A percentile compares a stretch with the other conserved stretches of the same genome.
Evolutionary conservation across 2,329 filamentous ascomycete genomes (phyloP).

Genomic region (Colletotrichum noveboracense): DNA sequence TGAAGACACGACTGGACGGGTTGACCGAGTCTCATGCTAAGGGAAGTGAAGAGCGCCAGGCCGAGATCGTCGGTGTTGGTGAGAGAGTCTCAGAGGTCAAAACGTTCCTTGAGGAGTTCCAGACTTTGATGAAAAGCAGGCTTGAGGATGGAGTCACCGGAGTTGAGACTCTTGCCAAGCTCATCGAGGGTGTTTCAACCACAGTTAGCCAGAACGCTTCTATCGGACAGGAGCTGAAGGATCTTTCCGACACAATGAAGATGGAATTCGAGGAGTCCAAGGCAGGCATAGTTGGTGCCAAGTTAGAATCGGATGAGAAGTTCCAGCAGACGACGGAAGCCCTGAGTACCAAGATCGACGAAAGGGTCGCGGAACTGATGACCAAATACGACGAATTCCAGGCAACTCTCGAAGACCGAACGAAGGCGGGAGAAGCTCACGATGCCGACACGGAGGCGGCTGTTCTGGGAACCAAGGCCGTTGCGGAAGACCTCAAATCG

Average conservation of each 20-base stretch:
- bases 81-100: constrained; percentile 83
- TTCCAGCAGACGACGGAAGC: constrained; percentile 63
- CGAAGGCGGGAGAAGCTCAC: constrained; percentile 75
- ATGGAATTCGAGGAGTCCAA: constrained; percentile 88
- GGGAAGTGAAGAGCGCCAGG: constrained; percentile 82
- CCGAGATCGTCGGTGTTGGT: constrained; percentile 79
- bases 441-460: constrained; percentile 76
- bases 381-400: constrained; percentile 90
- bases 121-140: constrained; percentile 76
- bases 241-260: constrained; percentile 77
- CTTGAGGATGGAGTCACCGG: constrained; percentile 77
- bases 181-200: constrained; percentile 71
- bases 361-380: constrained; percentile 77
- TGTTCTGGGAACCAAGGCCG: constrained; percentile 74
- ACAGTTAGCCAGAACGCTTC: constrained; percentile 62
- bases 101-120: constrained; percentile 77
- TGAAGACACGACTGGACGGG: constrained; percentile 63
- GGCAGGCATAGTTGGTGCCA: constrained; percentile 77
- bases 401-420: constrained; percentile 73
- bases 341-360: constrained; percentile 62
- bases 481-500: constrained; percentile 86
- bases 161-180: constrained; percentile 74
- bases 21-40: constrained; percentile 78
- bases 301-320: constrained; percentile 85
- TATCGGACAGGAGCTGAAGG: constrained; percentile 68